Evolutionary conservation across 306 rosid genomes (phyloP).

Genomic region (Carpinus fangiana): DNA sequence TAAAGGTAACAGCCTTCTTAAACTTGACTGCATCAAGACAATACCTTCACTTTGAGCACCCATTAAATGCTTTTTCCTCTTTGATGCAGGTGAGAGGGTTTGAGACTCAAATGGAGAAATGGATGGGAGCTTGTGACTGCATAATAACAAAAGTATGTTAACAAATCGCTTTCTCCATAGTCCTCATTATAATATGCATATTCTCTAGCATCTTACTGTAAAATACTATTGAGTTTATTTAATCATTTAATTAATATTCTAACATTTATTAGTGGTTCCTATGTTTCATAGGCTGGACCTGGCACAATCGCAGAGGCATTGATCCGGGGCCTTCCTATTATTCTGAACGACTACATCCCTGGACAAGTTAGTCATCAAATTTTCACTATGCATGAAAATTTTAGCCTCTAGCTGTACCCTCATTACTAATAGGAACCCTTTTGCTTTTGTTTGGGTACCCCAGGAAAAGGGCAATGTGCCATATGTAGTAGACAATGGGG

Average conservation of each 20-base stretch:
- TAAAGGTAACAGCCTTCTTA: constrained; percentile 55
- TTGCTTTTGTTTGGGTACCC: constrained; percentile 4
- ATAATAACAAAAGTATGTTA: constrained; percentile 87
- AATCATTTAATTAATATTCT: too few relatives aligned
- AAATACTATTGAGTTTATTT: background rate
- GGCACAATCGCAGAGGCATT: constrained; percentile 98
- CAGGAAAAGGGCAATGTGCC: constrained; percentile 99
- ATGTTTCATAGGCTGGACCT: constrained; percentile 84
- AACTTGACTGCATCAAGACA: background rate
- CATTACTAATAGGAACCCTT: constrained; percentile 14
- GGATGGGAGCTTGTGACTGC: constrained; percentile 99
- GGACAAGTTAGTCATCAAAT: constrained; percentile 69
- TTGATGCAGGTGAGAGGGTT: constrained; percentile 77
- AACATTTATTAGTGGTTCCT: background rate
- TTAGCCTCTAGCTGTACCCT: background rate
- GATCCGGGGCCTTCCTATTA: constrained; percentile 95
- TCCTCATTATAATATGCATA: background rate
- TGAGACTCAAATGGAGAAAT: constrained; percentile 85
- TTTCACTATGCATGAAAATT: background rate
- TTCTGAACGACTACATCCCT: constrained; percentile 93
- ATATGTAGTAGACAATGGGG: constrained; percentile 89
- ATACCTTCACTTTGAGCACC: background rate
- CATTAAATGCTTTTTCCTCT: constrained; percentile 25
- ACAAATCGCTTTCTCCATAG: constrained; percentile 1
- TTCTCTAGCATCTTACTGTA: constrained; percentile 14